A percentile compares a stretch with the other conserved stretches of the same genome.
These are phyloP conservation scores for Niveomyces coronatus DNA, from an alignment of 2,329 filamentous ascomycete genomes.

Conservation along the genomic window DNA sequence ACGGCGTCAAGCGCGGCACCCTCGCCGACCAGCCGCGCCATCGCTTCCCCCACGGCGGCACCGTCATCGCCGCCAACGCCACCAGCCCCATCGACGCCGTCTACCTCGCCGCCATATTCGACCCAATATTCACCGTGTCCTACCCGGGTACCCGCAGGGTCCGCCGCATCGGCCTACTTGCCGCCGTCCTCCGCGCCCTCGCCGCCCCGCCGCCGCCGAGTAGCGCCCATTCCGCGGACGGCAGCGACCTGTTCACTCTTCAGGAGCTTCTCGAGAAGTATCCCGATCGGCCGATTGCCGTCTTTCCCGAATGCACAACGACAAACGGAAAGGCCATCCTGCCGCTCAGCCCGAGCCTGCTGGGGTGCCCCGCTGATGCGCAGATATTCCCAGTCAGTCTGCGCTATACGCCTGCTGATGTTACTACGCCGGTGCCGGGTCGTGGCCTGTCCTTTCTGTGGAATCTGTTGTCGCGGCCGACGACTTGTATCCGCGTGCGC, in stretches of 20 bases:
- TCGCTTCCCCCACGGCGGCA: slow-evolving; percentile 67
- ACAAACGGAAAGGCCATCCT: slow-evolving; percentile 89
- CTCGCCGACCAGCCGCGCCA: slow-evolving; percentile 62
- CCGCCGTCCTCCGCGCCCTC: slow-evolving; percentile 66
- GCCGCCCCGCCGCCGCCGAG: slow-evolving; percentile 40
- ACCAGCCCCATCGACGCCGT: slow-evolving; percentile 88
- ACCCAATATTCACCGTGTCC: slow-evolving; percentile 83
- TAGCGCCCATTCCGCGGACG: slow-evolving; percentile 22
- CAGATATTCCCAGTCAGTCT: slow-evolving; percentile 87
- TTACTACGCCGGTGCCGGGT: slow-evolving; percentile 81
- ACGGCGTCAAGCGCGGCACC: slow-evolving; percentile 88
- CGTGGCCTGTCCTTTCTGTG: slow-evolving; percentile 67
- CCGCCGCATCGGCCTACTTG: slow-evolving; percentile 63
- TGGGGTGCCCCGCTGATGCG: slow-evolving; percentile 53
- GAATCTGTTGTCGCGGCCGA: slow-evolving; percentile 74
- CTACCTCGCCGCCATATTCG: slow-evolving; percentile 88
- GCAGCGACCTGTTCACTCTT: slow-evolving; percentile 47
- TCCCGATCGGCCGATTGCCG: slow-evolving; percentile 65
- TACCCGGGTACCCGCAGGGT: slow-evolving; percentile 68
- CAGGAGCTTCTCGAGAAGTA: slow-evolving; percentile 53
- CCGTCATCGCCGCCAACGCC: slow-evolving; percentile 81
- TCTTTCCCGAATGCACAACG: slow-evolving; percentile 90
- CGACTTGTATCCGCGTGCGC: slow-evolving; percentile 81
- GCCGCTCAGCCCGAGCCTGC: slow-evolving; percentile 67
- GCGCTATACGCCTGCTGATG: slow-evolving; percentile 77